These are phyloP conservation scores for Samsoniella hepiali DNA, from an alignment of 2,329 filamentous ascomycete species.

Conservation along the genomic window DNA sequence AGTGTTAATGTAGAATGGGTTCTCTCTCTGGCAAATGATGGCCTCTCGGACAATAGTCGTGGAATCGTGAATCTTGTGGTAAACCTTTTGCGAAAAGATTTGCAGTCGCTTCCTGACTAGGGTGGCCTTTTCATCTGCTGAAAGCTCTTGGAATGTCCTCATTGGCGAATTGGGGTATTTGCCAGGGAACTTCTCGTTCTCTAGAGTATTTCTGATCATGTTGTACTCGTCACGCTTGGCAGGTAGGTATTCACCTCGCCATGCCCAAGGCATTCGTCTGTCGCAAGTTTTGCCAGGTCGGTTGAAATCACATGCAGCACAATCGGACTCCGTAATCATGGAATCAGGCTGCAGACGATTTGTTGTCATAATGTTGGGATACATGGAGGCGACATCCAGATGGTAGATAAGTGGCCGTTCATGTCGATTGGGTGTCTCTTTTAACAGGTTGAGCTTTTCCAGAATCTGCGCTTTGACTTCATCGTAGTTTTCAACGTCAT, in stretches of 20 bases:
- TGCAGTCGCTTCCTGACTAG: conserved; percentile 84
- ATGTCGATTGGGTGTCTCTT: conserved; percentile 75
- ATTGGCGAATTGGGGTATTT: conserved; percentile 66
- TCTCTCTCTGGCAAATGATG: conserved; percentile 97
- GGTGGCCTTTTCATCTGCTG: conserved; percentile 74
- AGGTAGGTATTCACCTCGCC: conserved; percentile 95
- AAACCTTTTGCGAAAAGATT: conserved; percentile 96
- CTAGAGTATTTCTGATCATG: conserved; percentile 90
- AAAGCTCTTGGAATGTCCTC: conserved; percentile 77
- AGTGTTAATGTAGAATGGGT: conserved; percentile 97
- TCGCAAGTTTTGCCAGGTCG: conserved; percentile 96
- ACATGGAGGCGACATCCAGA: conserved; percentile 98
- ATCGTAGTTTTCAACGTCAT: conserved; percentile 77
- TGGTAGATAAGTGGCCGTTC: conserved; percentile 95
- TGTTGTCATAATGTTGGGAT: conserved; percentile 99
- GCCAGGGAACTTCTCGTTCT: conserved; percentile 89
- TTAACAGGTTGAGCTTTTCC: conserved; percentile 67
- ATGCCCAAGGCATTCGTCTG: conserved; percentile 90
- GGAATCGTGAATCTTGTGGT: conserved; percentile 97
- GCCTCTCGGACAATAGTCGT: conserved; percentile 91
- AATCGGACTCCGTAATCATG: conserved; percentile 97
- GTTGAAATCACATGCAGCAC: conserved; percentile 97
- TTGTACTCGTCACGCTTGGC: conserved; percentile 98
- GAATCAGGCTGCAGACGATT: conserved; percentile 96
- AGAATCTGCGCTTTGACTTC: conserved; percentile 82